Conservation (phyloP, 371 early-diverging fungal species). For the Circinella umbellata region DNA sequence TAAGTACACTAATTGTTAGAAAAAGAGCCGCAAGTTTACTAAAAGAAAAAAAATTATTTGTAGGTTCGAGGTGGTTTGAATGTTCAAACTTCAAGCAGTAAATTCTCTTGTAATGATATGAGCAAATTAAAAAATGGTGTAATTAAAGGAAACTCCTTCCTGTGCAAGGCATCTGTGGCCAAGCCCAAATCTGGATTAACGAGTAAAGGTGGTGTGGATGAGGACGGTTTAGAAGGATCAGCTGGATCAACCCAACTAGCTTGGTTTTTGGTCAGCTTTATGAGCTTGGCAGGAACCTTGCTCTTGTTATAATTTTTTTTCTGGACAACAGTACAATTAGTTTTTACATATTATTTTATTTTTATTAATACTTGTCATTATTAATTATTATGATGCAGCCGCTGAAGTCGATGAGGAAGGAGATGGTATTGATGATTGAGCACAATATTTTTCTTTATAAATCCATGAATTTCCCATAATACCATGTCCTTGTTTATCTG, state of each 20-base stretch:
- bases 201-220: slow-evolving; percentile 12
- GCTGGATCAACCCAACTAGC: not conserved
- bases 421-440: not conserved
- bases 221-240: not conserved
- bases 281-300: not conserved
- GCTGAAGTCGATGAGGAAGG: not conserved
- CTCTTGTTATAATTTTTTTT: slow-evolving; percentile 4
- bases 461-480: slow-evolving; percentile 95
- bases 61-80: slow-evolving; percentile 50
- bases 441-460: slow-evolving; percentile 81
- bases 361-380: not conserved
- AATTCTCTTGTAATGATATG: slow-evolving; percentile 39
- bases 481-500: slow-evolving; percentile 80
- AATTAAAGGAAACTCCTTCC: slow-evolving; percentile 46
- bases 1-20: not conserved
- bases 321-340: no score
- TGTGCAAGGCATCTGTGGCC: slow-evolving; percentile 38
- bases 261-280: not conserved
- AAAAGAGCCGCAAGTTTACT: not conserved
- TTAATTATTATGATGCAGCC: slow-evolving; percentile 2
- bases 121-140: slow-evolving; percentile 42
- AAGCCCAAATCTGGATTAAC: slow-evolving; percentile 37
- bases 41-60: not conserved
- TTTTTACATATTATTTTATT: no score
- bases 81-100: slow-evolving; percentile 43